Base-by-base conservation (phyloP, 2,329 filamentous ascomycete species). In the Pseudopyricularia javanii region DNA sequence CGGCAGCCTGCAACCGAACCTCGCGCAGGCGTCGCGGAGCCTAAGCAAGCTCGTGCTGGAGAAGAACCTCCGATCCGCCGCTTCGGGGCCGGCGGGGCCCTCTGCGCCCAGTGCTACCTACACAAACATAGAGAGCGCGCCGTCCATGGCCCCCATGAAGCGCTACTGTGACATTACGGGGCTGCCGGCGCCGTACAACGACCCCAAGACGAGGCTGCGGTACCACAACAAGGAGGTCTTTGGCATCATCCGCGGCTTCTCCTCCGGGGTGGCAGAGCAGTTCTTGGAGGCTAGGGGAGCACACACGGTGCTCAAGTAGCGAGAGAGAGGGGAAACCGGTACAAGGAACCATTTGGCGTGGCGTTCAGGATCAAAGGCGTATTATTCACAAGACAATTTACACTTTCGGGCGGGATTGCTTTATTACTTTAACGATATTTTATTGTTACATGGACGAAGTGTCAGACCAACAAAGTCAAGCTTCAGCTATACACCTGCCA, bases 141-240 rank as follows among this genome's bases (percentile, higher is more conserved):
- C 93, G 37, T 93, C 87, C 54, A 73, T 97, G 61, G 85, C 85
- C 50, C 86, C 89, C 59, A 80, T 88, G 64, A 90, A 85, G 68
- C 87, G 86, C 62, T 98, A 97, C 69, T 98, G 93, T 73, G 94
- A 98, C 68, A 80, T 98, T 61, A 98, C 93, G 1, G 94, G 93
- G 1, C 71, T 98, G 58, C 82, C 88, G n/a, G 88, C 90, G 30
- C 85, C 86, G 6, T 98, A 98, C 66, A 82, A 88, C 32, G 93
- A 98, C 65, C 94, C 93, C 3, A 98, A 98, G 78, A 95, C 91
- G 37, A 80, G 91, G 58, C 70, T 98, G 68, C 78, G 91, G 56
- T 98, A 98, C 69, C 88, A 95, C 68, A 85, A 98, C 67, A 86
- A 81, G 67, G 93, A 98, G 72, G 80, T 97, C 6, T 98, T 96